Conservation (phyloP, 1,284 basidiomycete genomes). For the Ustilago sp. region DNA sequence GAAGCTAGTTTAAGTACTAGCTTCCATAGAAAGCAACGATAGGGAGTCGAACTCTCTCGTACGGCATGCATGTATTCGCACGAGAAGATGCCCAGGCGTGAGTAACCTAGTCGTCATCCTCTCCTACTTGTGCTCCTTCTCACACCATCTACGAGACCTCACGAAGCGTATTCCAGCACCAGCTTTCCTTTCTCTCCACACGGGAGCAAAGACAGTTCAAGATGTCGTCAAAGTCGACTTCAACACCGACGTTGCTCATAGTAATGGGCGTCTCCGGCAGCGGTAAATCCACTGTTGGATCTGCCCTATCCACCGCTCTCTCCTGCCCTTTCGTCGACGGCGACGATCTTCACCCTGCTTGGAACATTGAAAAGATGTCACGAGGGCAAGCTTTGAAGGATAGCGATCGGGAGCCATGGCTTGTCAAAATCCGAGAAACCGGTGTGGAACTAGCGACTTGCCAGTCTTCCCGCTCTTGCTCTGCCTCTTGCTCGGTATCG, state of each 20-base stretch:
- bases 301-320: slow-evolving; percentile 76
- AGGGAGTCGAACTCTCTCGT: no score
- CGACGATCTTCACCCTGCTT: slow-evolving; percentile 84
- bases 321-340: slow-evolving; percentile 85
- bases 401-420: slow-evolving; percentile 84
- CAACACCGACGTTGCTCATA: slow-evolving; percentile 27
- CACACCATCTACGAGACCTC: no score
- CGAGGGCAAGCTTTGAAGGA: slow-evolving; percentile 82
- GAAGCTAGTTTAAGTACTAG: no score
- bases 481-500: no score
- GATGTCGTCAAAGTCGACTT: background rate
- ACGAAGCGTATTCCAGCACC: no score
- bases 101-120: no score
- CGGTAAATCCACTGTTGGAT: slow-evolving; percentile 89
- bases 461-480: background rate
- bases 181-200: no score
- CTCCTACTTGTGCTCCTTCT: no score
- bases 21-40: no score
- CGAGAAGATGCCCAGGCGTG: no score
- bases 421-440: slow-evolving; percentile 78
- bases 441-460: slow-evolving; percentile 71
- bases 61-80: no score
- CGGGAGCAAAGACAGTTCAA: background rate
- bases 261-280: slow-evolving; percentile 60
- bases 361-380: slow-evolving; percentile 90